Evolutionary conservation across 1,139 yeast species (phyloP), one percentile per base, ranked within the genome.

Genomic region (Meyerozyma carpophila): DNA sequence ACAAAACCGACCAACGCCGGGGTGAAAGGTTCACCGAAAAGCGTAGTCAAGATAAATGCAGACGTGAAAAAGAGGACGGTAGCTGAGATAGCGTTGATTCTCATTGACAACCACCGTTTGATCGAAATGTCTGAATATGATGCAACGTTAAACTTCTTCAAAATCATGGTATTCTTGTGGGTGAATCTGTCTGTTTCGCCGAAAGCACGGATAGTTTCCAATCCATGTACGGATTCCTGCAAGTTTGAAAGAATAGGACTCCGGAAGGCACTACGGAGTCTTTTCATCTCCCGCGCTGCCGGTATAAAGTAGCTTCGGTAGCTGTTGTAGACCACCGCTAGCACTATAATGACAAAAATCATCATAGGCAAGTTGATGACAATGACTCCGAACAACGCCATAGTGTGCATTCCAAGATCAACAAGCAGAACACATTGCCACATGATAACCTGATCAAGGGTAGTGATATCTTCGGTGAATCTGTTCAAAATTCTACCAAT

Each of bases 61-160:
- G 71, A 55, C 1, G 68, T 54, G 8, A 59, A 47, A 42, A 59
- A 63, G 5, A 68, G 61, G 34, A 69, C 59, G 21, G 63, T 32
- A 1, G 73, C 60, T 8, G 73, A 63, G 37, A 68, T 64, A 6
- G 58, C 55, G 47, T 66, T 71, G 43, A 69, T 60, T 48, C 74
- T 58, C 61, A 67, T 61, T 2, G 70, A 62, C 38, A 69, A 59
- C 75, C 75, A 69, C 46, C 74, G 62, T 43, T 63, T 65, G n/a
- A 56, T 57, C 32, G 49, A 54, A 11, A 56, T 48, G 44, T 54
- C 59, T 8, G 48, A 50, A 44, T 65, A 58, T 29, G 63, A 51
- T 39, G 58, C 56, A 2, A 36, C 40, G 32, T 51, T 54, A 10
- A 39, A 42, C 46, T 45, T 49, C 45, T 50, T 50, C 29, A 31